These are phyloP conservation scores for Asterophora parasitica DNA, from an alignment of 768 basidiomycete genomes.

Conservation along the genomic window DNA sequence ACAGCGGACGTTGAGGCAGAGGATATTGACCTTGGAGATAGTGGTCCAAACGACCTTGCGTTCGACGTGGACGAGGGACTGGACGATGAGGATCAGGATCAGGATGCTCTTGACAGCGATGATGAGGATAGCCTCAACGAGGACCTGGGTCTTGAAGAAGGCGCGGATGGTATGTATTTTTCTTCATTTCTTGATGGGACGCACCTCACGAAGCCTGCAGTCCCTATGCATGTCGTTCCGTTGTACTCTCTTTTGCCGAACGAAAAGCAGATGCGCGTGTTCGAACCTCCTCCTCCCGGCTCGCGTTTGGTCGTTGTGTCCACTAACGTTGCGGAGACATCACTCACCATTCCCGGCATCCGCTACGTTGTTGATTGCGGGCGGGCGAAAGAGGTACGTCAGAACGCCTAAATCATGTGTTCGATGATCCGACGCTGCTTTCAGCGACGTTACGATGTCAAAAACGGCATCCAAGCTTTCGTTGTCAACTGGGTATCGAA, in stretches of 20 bases:
- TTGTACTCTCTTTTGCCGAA: conserved; percentile 89
- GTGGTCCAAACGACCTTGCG: conserved; percentile 45
- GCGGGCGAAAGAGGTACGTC: conserved; percentile 81
- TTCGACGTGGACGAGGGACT: conserved; percentile 63
- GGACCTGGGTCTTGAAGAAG: conserved; percentile 56
- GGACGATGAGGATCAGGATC: conserved; percentile 65
- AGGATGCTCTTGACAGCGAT: conserved; percentile 72
- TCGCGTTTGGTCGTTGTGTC: conserved; percentile 88
- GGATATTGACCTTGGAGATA: conserved; percentile 66
- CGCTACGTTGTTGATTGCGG: conserved; percentile 98
- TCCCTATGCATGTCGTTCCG: conserved; percentile 91
- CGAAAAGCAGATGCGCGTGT: conserved; percentile 94
- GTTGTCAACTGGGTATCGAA: conserved; percentile 93
- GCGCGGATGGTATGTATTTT: conserved; percentile 52
- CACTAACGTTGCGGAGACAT: conserved; percentile 96
- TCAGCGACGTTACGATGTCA: conserved; percentile 78
- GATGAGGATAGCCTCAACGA: conserved; percentile 55
- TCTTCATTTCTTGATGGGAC: conserved; percentile 13
- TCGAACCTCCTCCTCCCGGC: conserved; percentile 75
- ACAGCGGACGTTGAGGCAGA: conserved; percentile 76
- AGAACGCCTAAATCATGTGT: neutral
- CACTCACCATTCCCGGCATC: conserved; percentile 94
- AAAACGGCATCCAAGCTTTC: conserved; percentile 86
- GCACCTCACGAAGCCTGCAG: conserved; percentile 32
- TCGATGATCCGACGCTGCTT: neutral